Conservation (phyloP, 768 basidiomycete species). For the Suillus plorans region DNA sequence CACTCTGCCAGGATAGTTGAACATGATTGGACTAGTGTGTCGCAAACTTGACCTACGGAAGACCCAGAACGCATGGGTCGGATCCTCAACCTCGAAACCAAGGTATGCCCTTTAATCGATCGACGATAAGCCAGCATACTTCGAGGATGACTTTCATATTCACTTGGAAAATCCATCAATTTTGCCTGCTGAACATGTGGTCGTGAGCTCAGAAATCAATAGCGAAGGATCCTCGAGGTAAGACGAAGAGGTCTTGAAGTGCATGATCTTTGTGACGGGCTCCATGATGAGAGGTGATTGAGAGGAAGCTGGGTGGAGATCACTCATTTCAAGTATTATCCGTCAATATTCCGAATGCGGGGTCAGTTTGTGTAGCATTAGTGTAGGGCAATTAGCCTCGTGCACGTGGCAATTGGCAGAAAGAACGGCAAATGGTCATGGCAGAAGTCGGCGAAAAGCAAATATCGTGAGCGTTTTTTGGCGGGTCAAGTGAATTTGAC, state of each 20-base stretch:
- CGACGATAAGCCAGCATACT: constrained; percentile 4
- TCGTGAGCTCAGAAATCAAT: constrained; percentile 14
- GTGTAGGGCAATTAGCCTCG: too few relatives aligned
- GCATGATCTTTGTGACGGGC: background rate
- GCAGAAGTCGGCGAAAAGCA: too few relatives aligned
- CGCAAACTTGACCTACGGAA: constrained; percentile 17
- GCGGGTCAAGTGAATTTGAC: too few relatives aligned
- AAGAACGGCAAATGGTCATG: too few relatives aligned
- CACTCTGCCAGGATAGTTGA: constrained; percentile 21
- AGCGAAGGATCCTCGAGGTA: constrained; percentile 16
- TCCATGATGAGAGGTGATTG: background rate
- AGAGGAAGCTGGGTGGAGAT: too few relatives aligned
- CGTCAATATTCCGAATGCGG: too few relatives aligned
- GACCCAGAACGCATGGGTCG: constrained; percentile 26
- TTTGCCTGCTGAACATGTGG: constrained; percentile 9
- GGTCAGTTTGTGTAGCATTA: too few relatives aligned
- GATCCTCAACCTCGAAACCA: constrained; percentile 30
- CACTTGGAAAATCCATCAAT: constrained; percentile 22
- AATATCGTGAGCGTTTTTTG: too few relatives aligned
- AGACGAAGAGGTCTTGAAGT: constrained; percentile 23
- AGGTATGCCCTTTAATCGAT: constrained; percentile 15
- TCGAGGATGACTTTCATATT: background rate
- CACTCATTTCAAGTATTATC: too few relatives aligned
- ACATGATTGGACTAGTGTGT: background rate
- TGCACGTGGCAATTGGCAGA: too few relatives aligned